Base-by-base conservation (phyloP, 1,139 yeast species). In the Saccharomyces hybrid region DNA sequence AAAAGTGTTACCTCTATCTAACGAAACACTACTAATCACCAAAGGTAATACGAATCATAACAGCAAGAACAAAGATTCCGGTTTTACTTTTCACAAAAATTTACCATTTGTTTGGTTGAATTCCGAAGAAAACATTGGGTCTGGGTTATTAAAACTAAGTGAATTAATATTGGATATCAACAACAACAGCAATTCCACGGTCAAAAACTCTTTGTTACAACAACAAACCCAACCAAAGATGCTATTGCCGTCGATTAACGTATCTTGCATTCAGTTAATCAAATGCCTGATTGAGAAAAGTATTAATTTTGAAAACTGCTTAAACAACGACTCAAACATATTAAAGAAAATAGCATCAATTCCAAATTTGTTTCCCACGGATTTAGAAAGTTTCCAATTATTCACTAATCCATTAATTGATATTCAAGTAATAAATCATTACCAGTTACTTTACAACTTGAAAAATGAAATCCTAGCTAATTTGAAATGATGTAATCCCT, bases 41-140 rank as follows among this genome's bases (percentile, higher is more conserved):
- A 42, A 76, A 31, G 49, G n/a, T n/a, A 32, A 32, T 13, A 5
- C 16, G n/a, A 32, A 5, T 16, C n/a, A 16, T 32, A 32, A 32
- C 8, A 4, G n/a, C n/a, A 20, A 38, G 13, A 16, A 38, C n/a
- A 38, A 38, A 16, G 25, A 38, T 20, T 16, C 44, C 23, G 4
- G 44, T 9, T 38, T 38, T 13, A 38, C 9, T 2, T 38, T 38
- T 16, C 23, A 14, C 20, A 68, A 68, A 38, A 78, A 80, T 57
- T 59, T 85, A 27, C 81, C 93, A 0, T 69, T 81, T 51, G 63
- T 72, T 14, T 85, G 96, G 89, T 71, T 90, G 27, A 69, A 76
- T 14, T 71, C 83, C 1, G 70, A 73, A 11, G 88, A 83, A 59
- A 73, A 75, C 34, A 65, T 82, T 54, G 86, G 84, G 2, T 72